Percentiles rank a stretch among this genome's conserved stretches.
Conservation (phyloP, 1,284 basidiomycete genomes). For the Pascua sp. region DNA sequence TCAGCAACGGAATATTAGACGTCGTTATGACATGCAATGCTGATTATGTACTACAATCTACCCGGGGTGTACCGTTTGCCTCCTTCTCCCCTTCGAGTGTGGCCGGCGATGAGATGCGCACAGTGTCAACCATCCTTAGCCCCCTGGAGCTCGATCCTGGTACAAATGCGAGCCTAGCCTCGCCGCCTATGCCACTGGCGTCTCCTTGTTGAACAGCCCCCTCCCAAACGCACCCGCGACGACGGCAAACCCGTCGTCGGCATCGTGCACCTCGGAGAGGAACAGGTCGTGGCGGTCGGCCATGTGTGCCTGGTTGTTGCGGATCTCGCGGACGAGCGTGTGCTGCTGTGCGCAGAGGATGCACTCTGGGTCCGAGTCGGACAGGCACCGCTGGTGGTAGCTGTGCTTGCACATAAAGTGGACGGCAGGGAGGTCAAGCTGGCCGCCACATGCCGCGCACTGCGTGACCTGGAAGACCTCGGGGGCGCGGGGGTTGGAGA, state of each 20-base stretch:
- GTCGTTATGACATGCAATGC: slow-evolving; percentile 12
- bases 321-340: slow-evolving; percentile 81
- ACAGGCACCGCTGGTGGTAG: slow-evolving; percentile 86
- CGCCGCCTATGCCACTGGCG: slow-evolving; percentile 5
- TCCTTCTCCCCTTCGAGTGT: no score
- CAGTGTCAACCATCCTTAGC: no score
- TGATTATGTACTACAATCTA: slow-evolving; percentile 3
- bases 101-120: no score
- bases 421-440: slow-evolving; percentile 84
- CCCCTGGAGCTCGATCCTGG: neutral
- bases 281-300: slow-evolving; percentile 87
- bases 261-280: slow-evolving; percentile 74
- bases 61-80: no score
- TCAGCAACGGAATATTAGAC: slow-evolving; percentile 9
- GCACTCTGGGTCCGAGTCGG: slow-evolving; percentile 82
- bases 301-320: slow-evolving; percentile 73
- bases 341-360: slow-evolving; percentile 81
- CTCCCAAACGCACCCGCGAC: slow-evolving; percentile 76
- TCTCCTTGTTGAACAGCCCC: slow-evolving; percentile 53
- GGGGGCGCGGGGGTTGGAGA: slow-evolving; percentile 71
- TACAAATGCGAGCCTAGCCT: neutral
- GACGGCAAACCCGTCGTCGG: slow-evolving; percentile 75
- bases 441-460: slow-evolving; percentile 80
- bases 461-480: slow-evolving; percentile 89
- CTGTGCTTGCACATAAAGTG: slow-evolving; percentile 99